Evolutionary conservation across 805 yeast species (phyloP), one percentile per base, ranked within the genome.

Genomic region (Saccharomycopsis oosterbeekiorum): DNA sequence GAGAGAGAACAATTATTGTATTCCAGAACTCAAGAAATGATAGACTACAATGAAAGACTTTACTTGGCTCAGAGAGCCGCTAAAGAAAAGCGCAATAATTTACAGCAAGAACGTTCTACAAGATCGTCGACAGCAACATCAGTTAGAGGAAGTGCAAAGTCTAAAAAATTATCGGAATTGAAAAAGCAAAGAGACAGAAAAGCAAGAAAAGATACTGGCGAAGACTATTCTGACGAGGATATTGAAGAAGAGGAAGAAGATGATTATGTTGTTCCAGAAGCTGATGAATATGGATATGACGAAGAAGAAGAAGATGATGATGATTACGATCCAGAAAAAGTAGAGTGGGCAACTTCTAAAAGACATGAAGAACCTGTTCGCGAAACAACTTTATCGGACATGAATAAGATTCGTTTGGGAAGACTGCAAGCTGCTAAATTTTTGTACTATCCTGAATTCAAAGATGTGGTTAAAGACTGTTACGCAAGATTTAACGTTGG

Each of bases 21-120:
- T 68, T 98, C 93, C 61, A 89, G 99, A 73, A 83, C 89, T 9
- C 97, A 91, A 74, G 96, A 89, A 64, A 82, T 89, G 84, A 96
- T 93, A 72, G 84, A 88, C 66, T 92, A 79, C 74, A 85, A 88
- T 63, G 98, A 94, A 74, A 84, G 90, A 70, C 82, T 82, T 71
- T 85, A 87, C 68, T 83, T 96, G 68, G 90, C 88, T 36, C 86
- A 89, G 70, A 86, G 98, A 74, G 86, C 89, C 67, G 65, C 65
- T 1, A 53, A 62, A 37, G 65, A 61, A 47, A 63, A 61, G 58
- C 53, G 53, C n/a, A 82, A 77, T 69, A 83, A 82, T 67, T 81
- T 80, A 60, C 74, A 78, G 65, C 76, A 69, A 66, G 68, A 81
- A 12, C 74, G 84, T 61, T 67, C 76, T 9, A 73, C 76, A 11